Percentiles rank a stretch among this genome's conserved stretches.
These are phyloP conservation scores for Pestalotiopsis sp. DNA, from an alignment of 2,329 filamentous ascomycete genomes.

Conservation along the genomic window DNA sequence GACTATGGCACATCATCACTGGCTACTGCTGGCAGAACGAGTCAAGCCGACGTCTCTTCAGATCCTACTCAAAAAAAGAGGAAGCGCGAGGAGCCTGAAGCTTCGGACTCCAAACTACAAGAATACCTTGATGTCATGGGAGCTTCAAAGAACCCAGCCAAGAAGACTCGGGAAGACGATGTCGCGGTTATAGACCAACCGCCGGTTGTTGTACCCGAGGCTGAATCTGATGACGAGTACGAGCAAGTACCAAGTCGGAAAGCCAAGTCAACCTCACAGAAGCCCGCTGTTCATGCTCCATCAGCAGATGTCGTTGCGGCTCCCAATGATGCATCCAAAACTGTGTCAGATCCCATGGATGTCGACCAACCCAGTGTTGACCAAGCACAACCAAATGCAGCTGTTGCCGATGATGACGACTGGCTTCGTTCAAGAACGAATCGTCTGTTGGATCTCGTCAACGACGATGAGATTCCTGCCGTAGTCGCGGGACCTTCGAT, in stretches of 20 bases:
- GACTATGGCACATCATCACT: constrained; percentile 18
- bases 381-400: constrained; percentile 14
- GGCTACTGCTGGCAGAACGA: not conserved
- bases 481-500: not conserved
- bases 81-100: constrained; percentile 62
- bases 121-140: constrained; percentile 88
- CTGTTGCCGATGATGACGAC: constrained; percentile 72
- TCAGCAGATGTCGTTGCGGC: not conserved
- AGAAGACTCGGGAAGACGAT: constrained; percentile 59
- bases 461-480: constrained; percentile 62
- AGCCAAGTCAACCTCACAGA: not conserved
- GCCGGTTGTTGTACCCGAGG: constrained; percentile 45
- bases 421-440: constrained; percentile 92
- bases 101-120: constrained; percentile 76
- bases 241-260: constrained; percentile 61
- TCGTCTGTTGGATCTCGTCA: constrained; percentile 80
- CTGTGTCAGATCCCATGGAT: not conserved
- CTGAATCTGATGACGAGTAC: constrained; percentile 76
- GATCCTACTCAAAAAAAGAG: constrained; percentile 60
- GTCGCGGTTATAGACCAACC: constrained; percentile 36
- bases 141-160: constrained; percentile 60
- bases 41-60: constrained; percentile 18
- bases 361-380: constrained; percentile 6
- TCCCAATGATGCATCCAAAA: not conserved
- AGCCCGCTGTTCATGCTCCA: not conserved